Conservation (phyloP, 1,284 basidiomycete genomes). For the Golubevia sp. region DNA sequence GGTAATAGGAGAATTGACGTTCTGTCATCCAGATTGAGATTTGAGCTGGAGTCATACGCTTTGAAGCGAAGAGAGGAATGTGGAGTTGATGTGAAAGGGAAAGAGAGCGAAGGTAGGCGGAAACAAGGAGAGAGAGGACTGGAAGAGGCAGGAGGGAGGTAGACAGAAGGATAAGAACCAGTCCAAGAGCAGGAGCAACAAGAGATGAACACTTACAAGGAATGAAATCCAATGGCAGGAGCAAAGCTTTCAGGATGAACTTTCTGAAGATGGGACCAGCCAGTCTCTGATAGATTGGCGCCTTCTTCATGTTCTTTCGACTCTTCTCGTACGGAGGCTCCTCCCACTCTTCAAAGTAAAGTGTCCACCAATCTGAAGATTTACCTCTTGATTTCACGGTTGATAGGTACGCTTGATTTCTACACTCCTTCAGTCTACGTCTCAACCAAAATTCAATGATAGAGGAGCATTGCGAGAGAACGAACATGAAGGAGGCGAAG, state of each 20-base stretch:
- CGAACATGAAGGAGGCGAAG: constrained; percentile 51
- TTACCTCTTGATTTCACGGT: constrained; percentile 53
- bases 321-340: constrained; percentile 46
- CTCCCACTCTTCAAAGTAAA: constrained; percentile 51
- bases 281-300: constrained; percentile 33
- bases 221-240: constrained; percentile 48
- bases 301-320: constrained; percentile 36
- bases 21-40: constrained; percentile 54
- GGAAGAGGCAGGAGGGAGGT: not conserved
- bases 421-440: constrained; percentile 28
- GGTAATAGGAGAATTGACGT: constrained; percentile 35
- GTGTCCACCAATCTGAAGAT: constrained; percentile 49
- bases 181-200: not conserved
- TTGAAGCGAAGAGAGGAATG: constrained; percentile 40
- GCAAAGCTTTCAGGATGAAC: constrained; percentile 38
- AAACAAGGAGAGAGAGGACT: constrained; percentile 9
- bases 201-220: constrained; percentile 17
- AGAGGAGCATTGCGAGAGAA: constrained; percentile 44
- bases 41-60: constrained; percentile 50
- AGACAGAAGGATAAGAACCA: not conserved
- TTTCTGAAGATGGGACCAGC: constrained; percentile 34
- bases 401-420: constrained; percentile 40
- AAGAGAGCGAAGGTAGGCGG: constrained; percentile 25
- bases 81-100: constrained; percentile 32
- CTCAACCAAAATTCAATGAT: constrained; percentile 53